Evolutionary conservation across 192 early-diverging fungal species (phyloP).

Genomic region (Gonapodya prolifera): DNA sequence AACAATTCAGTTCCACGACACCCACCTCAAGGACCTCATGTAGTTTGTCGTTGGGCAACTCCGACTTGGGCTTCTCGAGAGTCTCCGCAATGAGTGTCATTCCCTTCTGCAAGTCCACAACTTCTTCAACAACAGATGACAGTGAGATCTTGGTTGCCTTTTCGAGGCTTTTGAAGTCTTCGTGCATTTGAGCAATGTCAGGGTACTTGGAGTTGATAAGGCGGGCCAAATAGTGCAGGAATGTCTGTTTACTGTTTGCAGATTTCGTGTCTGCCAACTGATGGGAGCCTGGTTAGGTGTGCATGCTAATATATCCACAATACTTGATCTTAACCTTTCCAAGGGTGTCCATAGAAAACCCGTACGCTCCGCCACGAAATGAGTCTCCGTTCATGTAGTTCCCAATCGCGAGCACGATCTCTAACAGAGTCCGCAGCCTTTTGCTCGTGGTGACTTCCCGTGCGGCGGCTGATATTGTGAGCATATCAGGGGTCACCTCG

Average conservation of each 20-base stretch:
- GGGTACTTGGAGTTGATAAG: background rate
- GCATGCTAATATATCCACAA: background rate
- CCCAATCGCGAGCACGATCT: background rate
- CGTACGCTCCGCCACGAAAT: conserved; percentile 5
- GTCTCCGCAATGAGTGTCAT: background rate
- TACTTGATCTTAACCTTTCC: background rate
- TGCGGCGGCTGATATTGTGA: background rate
- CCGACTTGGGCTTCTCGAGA: background rate
- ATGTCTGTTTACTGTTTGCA: background rate
- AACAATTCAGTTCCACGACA: background rate
- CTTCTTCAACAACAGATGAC: background rate
- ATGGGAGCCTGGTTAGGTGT: background rate
- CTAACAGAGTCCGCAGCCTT: background rate
- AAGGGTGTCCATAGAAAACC: conserved; percentile 3
- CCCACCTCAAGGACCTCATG: background rate
- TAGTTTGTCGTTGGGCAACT: background rate
- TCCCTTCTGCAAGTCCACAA: background rate
- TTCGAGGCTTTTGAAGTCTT: background rate
- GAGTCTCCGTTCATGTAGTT: conserved; percentile 6
- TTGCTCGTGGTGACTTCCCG: background rate
- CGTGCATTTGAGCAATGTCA: background rate
- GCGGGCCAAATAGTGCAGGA: conserved; percentile 1
- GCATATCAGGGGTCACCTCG: background rate
- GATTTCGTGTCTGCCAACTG: conserved; percentile 1
- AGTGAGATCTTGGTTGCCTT: background rate